Evolutionary conservation across 164 flowering plant genomes (phyloP).

Genomic region (Platanus orientalis): DNA sequence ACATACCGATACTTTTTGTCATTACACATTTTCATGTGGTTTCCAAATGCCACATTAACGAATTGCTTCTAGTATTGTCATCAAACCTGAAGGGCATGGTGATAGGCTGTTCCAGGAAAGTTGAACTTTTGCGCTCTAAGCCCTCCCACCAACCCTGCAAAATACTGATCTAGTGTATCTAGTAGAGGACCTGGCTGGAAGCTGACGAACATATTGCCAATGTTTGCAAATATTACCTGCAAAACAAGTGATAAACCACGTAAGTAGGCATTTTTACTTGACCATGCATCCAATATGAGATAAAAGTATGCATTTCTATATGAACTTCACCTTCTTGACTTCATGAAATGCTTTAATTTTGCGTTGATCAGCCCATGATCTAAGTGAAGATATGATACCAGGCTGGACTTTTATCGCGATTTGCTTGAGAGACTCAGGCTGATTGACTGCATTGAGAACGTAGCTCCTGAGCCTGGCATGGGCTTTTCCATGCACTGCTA

Average conservation of each 20-base stretch:
- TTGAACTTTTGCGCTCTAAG: constrained; percentile 39
- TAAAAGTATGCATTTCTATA: too few relatives aligned
- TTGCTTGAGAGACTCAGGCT: constrained; percentile 31
- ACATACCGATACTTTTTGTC: too few relatives aligned
- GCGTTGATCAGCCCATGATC: constrained; percentile 22
- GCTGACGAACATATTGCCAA: constrained; percentile 36
- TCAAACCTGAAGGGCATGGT: constrained; percentile 44
- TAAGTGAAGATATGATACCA: constrained; percentile 18
- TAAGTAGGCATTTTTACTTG: too few relatives aligned
- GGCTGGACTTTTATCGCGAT: constrained; percentile 34
- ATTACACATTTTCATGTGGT: too few relatives aligned
- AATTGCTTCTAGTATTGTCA: too few relatives aligned
- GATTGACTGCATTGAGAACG: constrained; percentile 23
- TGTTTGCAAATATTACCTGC: constrained; percentile 45
- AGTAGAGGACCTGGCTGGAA: constrained; percentile 46
- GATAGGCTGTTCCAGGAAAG: constrained; percentile 46
- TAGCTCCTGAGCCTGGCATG: constrained; percentile 29
- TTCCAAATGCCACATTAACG: too few relatives aligned
- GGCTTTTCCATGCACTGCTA: constrained; percentile 27
- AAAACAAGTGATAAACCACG: not conserved
- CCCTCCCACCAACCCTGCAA: constrained; percentile 32
- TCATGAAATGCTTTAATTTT: constrained; percentile 20
- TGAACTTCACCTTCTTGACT: constrained; percentile 38
- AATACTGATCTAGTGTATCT: constrained; percentile 24
- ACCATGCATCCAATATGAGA: too few relatives aligned